Percentiles rank a stretch among this genome's conserved stretches.
These are phyloP conservation scores for Telfairia occidentalis DNA, from an alignment of 331 rosid genomes.

Conservation along the genomic window DNA sequence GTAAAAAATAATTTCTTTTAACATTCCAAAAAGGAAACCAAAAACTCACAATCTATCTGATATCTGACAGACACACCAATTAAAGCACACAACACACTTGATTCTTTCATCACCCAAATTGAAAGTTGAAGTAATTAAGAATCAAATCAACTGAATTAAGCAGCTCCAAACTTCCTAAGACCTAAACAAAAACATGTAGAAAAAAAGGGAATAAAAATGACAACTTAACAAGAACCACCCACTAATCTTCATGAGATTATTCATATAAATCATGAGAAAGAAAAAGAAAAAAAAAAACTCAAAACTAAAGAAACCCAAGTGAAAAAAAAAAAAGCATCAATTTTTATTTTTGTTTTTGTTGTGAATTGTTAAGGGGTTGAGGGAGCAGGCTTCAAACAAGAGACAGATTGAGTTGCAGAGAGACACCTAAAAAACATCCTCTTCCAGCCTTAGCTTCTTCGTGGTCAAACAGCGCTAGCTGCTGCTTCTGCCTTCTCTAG, in stretches of 20 bases:
- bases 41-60: neutral
- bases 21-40: neutral
- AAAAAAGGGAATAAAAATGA: neutral
- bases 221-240: neutral
- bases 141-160: neutral
- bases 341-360: neutral
- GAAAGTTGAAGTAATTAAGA: neutral
- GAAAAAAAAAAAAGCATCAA: neutral
- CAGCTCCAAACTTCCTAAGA: neutral
- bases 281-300: neutral
- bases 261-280: neutral
- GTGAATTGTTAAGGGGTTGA: neutral
- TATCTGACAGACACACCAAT: neutral
- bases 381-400: constrained; percentile 6
- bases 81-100: neutral
- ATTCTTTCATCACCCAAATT: neutral
- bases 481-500: neutral
- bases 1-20: too few species aligned
- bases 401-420: neutral
- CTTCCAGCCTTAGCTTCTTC: constrained; percentile 7
- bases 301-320: neutral
- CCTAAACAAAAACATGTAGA: neutral
- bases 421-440: neutral
- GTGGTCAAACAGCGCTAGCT: constrained; percentile 10
- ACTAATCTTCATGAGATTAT: neutral